Evolutionary conservation across 106 monocot species (phyloP), one percentile per base, ranked within the genome.

Genomic region (Posidonia australis): DNA sequence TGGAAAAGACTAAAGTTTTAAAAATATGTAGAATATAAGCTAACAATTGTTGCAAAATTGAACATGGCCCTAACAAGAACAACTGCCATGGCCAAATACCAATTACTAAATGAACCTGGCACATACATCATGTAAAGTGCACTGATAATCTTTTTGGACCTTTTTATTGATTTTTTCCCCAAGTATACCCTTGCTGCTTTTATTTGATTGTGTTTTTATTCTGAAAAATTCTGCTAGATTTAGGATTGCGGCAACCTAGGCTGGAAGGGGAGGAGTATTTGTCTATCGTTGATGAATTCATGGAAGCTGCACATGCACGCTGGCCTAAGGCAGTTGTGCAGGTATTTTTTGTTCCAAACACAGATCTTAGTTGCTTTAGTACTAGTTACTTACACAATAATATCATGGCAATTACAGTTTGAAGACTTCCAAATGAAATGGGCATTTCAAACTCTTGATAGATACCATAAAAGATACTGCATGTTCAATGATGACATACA

Each of bases 401-500:
- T 13, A 44, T 41, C 21, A 43, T 55, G 36, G 22, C 7, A 57
- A 73, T 70, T 57, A 23, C 82, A 96, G 98, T 98, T 98, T 67
- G 98, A 98, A 68, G 98, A 98, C 67, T 98, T 98, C 67, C 98
- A 98, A 81, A 98, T 98, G 98, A 98, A 98, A 73, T 98, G 98
- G 98, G 98, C 98, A 49, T 98, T 98, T 71, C 83, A 98, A 81
- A 98, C 98, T 48, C 91, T 98, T 55, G 74, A 88, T 45, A 80
- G 98, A 61, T 98, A 98, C 60, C 87, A 91, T 24, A 79, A 79
- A 63, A 80, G 64, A 74, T 85, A 91, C 79, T 98, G 98, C 77
- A 98, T 91, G 91, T 98, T 98, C 72, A 98, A 98, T 85, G 98
- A 98, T 83, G 98, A 98, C 53, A 77, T 98, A 61, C 98, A 98